A percentile compares a stretch with the other conserved stretches of the same genome.
Evolutionary conservation across 2,329 filamentous ascomycete species (phyloP).

Genomic region (Chrysosporium keratinophilum): DNA sequence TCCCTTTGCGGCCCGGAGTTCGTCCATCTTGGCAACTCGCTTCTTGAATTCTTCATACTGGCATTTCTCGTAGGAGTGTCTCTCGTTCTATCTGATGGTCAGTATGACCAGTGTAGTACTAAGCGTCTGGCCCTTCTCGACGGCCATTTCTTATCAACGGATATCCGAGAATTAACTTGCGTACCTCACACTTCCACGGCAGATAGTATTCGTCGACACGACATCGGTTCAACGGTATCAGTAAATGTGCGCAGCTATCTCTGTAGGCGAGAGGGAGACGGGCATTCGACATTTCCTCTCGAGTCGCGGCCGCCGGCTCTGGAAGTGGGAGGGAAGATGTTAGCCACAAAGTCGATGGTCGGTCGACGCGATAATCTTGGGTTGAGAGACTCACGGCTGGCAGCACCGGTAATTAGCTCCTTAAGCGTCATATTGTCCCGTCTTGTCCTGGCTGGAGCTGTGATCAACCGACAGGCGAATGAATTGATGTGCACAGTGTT

Average conservation of each 20-base stretch:
- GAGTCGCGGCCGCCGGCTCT: constrained; percentile 47
- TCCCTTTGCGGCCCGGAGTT: constrained; percentile 75
- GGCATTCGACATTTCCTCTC: constrained; percentile 89
- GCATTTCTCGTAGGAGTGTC: constrained; percentile 98
- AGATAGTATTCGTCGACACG: constrained; percentile 85
- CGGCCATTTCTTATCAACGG: no score
- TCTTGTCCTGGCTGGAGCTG: background rate
- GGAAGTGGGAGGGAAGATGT: background rate
- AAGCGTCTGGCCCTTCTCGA: no score
- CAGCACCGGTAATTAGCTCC: constrained; percentile 41
- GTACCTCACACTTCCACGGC: constrained; percentile 94
- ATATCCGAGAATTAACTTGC: no score
- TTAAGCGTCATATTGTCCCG: constrained; percentile 34
- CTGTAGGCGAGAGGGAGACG: constrained; percentile 81
- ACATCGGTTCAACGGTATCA: constrained; percentile 94
- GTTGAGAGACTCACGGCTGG: constrained; percentile 25
- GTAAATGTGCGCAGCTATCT: constrained; percentile 86
- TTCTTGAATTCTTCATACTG: constrained; percentile 99
- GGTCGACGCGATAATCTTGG: no score
- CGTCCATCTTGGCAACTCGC: constrained; percentile 96
- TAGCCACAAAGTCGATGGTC: no score
- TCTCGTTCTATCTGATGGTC: no score
- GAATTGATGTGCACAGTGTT: background rate
- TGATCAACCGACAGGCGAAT: no score
- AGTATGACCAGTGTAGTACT: no score